Conservation (phyloP, 2,329 filamentous ascomycete species). For the Aspergillus caelatus region DNA sequence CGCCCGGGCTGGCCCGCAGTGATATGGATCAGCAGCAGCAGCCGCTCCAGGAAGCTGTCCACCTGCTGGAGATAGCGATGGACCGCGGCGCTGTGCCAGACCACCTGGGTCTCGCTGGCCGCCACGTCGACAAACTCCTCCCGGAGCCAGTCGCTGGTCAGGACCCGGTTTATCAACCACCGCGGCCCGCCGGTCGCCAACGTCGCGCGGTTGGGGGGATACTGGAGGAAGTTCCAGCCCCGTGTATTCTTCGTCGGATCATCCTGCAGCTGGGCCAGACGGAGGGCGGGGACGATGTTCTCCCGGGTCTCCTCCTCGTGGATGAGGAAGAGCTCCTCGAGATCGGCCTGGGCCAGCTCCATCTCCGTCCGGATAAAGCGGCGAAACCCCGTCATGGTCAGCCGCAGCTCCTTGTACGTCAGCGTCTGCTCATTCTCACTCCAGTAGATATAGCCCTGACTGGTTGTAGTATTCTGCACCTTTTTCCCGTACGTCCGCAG, state of each 20-base stretch:
- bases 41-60: constrained; percentile 5
- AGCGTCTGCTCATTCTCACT: constrained; percentile 10
- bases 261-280: background rate
- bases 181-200: background rate
- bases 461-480: constrained; percentile 9
- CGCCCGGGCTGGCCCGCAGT: constrained; percentile 7
- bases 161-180: background rate
- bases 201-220: background rate
- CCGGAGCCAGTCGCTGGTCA: background rate
- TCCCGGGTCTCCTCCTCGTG: background rate
- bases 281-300: background rate
- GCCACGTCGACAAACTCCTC: background rate
- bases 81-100: background rate
- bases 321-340: constrained; percentile 4
- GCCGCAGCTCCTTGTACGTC: constrained; percentile 1
- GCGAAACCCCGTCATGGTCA: background rate
- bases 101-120: background rate
- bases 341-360: background rate
- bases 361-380: background rate
- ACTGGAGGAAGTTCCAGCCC: constrained; percentile 4
- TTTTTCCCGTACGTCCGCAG: constrained; percentile 8
- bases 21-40: constrained; percentile 3
- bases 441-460: constrained; percentile 11
- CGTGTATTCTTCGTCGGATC: background rate
- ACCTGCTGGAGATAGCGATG: constrained; percentile 1